Evolutionary conservation across 345 rosid genomes (phyloP).

Genomic region (Brassica nigra): DNA sequence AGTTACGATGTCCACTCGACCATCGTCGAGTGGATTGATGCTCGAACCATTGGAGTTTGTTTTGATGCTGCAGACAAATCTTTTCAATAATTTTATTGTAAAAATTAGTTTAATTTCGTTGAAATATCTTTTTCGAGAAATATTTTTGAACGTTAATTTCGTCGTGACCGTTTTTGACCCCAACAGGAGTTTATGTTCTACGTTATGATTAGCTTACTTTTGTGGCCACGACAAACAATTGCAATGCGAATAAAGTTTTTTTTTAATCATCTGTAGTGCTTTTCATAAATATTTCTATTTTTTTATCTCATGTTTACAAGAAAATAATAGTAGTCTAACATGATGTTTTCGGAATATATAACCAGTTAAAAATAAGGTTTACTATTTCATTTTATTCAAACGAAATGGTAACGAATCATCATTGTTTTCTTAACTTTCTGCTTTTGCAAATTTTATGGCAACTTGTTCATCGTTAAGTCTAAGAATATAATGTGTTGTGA

Average conservation of each 20-base stretch:
- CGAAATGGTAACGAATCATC: neutral
- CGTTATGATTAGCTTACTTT: constrained; percentile 22
- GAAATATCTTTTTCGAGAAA: too few relatives aligned
- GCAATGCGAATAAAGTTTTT: neutral
- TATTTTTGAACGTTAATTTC: too few relatives aligned
- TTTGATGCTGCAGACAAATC: too few relatives aligned
- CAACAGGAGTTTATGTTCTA: neutral
- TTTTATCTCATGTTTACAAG: neutral
- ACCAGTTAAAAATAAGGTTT: neutral
- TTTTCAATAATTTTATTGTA: too few relatives aligned
- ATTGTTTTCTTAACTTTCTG: neutral
- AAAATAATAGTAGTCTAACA: neutral
- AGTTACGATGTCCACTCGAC: too few relatives aligned
- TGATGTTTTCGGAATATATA: neutral
- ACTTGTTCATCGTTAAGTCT: neutral
- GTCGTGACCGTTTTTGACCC: too few relatives aligned
- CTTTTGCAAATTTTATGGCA: neutral
- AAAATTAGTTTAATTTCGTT: too few relatives aligned
- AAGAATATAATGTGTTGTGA: neutral
- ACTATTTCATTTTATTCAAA: neutral
- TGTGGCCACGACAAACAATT: neutral
- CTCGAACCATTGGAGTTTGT: too few relatives aligned
- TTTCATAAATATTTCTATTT: neutral
- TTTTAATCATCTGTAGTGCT: neutral
- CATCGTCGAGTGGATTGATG: too few relatives aligned